Base-by-base conservation (phyloP, 1,284 basidiomycete species). In the Hemileia vastatrix region DNA sequence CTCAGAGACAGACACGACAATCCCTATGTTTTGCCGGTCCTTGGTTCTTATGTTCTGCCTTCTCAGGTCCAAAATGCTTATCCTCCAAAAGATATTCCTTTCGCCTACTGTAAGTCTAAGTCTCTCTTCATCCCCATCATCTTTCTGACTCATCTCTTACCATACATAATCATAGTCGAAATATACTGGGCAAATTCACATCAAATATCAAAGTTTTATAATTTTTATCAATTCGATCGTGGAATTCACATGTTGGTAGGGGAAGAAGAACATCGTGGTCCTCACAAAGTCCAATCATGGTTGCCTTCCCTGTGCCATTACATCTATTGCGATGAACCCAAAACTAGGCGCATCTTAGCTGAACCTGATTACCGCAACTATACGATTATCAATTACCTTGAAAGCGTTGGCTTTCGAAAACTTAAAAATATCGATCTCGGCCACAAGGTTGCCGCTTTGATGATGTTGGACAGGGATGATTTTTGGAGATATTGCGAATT, bases 291-390 rank as follows among this genome's bases (percentile, higher is more conserved):
- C n/a, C 77, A 76, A 64, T 75, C 78, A 2, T 82, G 81, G 80
- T 65, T 81, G 44, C 72, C 78, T 1, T 78, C 78, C 3, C 68
- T 82, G 45, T 73, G 75, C 18, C 82, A 82, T 67, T 80, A 79
- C 68, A 73, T 78, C 53, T 82, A 83, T 76, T 74, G 81, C 19
- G 74, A 76, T 1, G 82, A 83, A 54, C 75, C 79, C 2, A 75
- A 81, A 36, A 81, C 81, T 2, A 68, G 77, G 13, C 74, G 79
- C 21, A 76, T 81, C 19, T 66, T 81, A 27, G 80, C 79, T 49
- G 82, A 83, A 67, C 82, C 82, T 0, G 79, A 71, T 58, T 59
- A 65, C 59, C 65, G 66, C 59, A 71, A 71, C 48, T 43, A 11
- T 1, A 71, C 69, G 55, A 70, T 70, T 58, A 57, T 71, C 32